Conservation (phyloP, 2,329 filamentous ascomycete species). For the Trichoderma sp. region DNA sequence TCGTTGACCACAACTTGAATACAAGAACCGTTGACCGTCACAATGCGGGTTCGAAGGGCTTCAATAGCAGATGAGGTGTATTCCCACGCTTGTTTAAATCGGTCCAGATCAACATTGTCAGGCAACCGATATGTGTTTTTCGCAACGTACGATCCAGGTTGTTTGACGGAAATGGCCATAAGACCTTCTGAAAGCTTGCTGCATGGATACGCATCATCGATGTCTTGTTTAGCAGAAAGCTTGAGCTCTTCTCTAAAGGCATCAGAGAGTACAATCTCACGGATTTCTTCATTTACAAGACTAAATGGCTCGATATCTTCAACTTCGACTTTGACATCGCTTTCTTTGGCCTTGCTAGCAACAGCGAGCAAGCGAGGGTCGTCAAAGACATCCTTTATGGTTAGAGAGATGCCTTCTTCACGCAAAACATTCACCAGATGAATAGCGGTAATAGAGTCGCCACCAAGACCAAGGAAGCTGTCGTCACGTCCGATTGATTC, state of each 20-base stretch:
- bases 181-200: conserved; percentile 43
- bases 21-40: conserved; percentile 21
- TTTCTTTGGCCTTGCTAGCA: neutral
- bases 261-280: neutral
- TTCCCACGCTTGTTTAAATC: conserved; percentile 36
- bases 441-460: conserved; percentile 35
- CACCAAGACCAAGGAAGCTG: conserved; percentile 35
- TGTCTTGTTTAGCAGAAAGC: neutral
- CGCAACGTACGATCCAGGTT: conserved; percentile 30
- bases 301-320: conserved; percentile 10
- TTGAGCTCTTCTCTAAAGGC: neutral
- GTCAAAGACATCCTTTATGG: conserved; percentile 28
- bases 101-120: conserved; percentile 28
- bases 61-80: neutral
- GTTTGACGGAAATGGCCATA: conserved; percentile 37
- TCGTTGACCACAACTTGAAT: conserved; percentile 26
- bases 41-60: conserved; percentile 23
- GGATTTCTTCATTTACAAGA: conserved; percentile 31
- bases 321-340: neutral
- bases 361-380: conserved; percentile 26
- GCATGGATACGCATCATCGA: conserved; percentile 38
- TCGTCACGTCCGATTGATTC: conserved; percentile 36
- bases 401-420: conserved; percentile 15
- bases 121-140: conserved; percentile 37
- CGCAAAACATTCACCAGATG: conserved; percentile 24